Evolutionary conservation across 805 yeast species (phyloP).

Genomic region (Ogataea henricii): DNA sequence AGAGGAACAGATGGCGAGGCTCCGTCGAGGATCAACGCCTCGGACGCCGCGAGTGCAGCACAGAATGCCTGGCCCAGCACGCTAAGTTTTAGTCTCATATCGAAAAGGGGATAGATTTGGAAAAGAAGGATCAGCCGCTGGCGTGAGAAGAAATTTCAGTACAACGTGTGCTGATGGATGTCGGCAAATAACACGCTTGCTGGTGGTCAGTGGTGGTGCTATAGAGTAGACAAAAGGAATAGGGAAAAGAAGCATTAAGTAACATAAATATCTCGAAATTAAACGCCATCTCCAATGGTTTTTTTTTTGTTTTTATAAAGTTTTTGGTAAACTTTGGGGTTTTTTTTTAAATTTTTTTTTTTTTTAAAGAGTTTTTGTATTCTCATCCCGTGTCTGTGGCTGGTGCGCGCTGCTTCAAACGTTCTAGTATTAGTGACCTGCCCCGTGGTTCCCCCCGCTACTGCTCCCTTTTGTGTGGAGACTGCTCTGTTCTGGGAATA

Average conservation of each 20-base stretch:
- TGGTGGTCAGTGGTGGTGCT: background rate
- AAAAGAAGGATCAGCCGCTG: background rate
- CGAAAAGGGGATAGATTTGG: constrained; percentile 1
- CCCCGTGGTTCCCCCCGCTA: too few species aligned
- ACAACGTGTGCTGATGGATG: background rate
- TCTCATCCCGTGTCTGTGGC: background rate
- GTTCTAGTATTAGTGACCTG: background rate
- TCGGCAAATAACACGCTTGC: background rate
- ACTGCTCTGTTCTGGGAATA: background rate
- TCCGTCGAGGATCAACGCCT: constrained; percentile 1
- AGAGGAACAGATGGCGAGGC: background rate
- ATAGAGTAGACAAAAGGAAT: background rate
- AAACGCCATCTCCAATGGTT: background rate
- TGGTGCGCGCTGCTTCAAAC: background rate
- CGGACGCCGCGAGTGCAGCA: background rate
- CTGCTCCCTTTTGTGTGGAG: too few species aligned
- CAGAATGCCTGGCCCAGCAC: background rate
- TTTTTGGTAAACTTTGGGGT: background rate
- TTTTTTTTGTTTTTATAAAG: background rate
- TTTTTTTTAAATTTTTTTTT: background rate
- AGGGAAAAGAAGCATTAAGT: constrained; percentile 5
- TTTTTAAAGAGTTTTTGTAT: background rate
- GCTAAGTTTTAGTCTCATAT: constrained; percentile 1
- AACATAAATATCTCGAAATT: background rate
- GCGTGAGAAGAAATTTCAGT: too few species aligned